phyloP scores from a whole-genome alignment of 495 filamentous ascomycete genomes.

The Peziza echinospora region DNA sequence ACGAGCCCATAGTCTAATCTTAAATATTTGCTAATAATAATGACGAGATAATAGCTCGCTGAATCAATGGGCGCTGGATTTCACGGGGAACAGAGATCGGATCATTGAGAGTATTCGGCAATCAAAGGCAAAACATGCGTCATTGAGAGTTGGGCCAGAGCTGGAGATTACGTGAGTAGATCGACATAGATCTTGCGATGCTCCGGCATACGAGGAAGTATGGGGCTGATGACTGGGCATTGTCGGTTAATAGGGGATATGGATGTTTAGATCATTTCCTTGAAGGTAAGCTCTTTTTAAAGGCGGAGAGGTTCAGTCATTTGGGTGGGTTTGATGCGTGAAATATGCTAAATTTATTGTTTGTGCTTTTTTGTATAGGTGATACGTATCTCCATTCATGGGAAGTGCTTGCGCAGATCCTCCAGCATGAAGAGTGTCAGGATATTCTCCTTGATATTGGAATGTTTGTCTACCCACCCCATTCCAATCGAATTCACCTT shows the following conservation, averaged over 20 bases:
- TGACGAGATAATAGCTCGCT: slow-evolving; percentile 20
- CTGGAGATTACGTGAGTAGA: slow-evolving; percentile 33
- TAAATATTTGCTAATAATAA: slow-evolving; percentile 1
- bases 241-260: slow-evolving; percentile 39
- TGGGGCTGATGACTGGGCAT: slow-evolving; percentile 18
- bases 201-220: slow-evolving; percentile 6
- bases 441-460: slow-evolving; percentile 67
- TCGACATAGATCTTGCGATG: background rate
- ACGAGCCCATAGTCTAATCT: slow-evolving; percentile 1
- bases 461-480: slow-evolving; percentile 26
- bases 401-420: slow-evolving; percentile 46
- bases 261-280: slow-evolving; percentile 52
- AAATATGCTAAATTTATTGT: background rate
- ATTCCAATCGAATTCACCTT: background rate
- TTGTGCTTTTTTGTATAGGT: slow-evolving; percentile 5
- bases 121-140: slow-evolving; percentile 48
- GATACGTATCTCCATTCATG: slow-evolving; percentile 42
- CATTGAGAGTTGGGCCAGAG: slow-evolving; percentile 57
- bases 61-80: slow-evolving; percentile 53
- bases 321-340: slow-evolving; percentile 7
- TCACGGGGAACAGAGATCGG: slow-evolving; percentile 50
- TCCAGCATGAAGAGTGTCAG: slow-evolving; percentile 41
- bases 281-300: no score
- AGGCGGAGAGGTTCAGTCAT: no score
- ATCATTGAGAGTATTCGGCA: slow-evolving; percentile 54